Base-by-base conservation (phyloP, 306 rosid species). In the Parietaria judaica region DNA sequence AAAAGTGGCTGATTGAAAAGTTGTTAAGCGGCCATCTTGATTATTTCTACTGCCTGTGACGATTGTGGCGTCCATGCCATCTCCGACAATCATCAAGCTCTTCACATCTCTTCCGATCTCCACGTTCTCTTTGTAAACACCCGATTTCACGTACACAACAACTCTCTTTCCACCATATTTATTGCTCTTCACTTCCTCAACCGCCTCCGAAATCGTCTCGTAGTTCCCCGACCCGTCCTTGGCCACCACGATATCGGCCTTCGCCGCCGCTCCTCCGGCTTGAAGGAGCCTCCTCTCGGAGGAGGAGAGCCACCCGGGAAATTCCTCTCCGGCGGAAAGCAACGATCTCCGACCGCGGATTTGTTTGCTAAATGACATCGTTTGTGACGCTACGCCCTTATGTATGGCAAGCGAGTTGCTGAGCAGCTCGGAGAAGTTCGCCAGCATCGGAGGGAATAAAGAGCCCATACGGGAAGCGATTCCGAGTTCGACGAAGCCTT, bases 1-100 rank as follows among this genome's bases (percentile, higher is more conserved):
- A 69, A 87, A 83, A 54, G 97, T 90, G 60, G 97, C 94, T 0
- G 97, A 84, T 12, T 78, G 51, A 56, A 79, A 83, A 43, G 97
- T 90, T 10, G 95, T 87, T 47, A 86, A 80, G 51, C n/a, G n/a
- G n/a, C 80, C 82, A 43, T 47, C 80, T 56, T 50, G 38, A 3
- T 11, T 56, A 60, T 59, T 81, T 6, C 16, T 23, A 63, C 31
- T 68, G 11, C 78, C 86, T 0, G 81, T 75, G 13, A 90, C 81
- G 66, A 83, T 55, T 4, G 97, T 83, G 6, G 74, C 66, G 55
- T 54, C 90, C 34, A 83, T 90, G 1, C 95, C 97, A 79, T 90
- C 97, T 41, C 97, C 95, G 34, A 72, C 9, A 13, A 87, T 77
- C 95, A 90, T 84, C 14, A 84, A 7, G 50, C 84, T 84, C 50